These are phyloP conservation scores for Imleria badia DNA, from an alignment of 768 basidiomycete species.

Conservation along the genomic window DNA sequence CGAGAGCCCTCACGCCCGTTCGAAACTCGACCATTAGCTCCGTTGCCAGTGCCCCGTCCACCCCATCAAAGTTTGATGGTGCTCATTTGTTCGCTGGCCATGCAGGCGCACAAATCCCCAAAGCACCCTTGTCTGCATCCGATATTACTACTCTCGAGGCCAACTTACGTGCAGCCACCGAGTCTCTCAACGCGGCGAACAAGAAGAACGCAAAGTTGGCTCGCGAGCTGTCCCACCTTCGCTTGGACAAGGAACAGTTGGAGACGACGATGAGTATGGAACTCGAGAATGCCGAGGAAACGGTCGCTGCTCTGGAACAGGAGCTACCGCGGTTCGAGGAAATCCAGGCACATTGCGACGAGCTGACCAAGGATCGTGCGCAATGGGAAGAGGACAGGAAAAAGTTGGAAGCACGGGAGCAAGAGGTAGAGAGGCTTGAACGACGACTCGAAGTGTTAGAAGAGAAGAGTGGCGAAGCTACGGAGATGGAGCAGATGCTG, in stretches of 20 bases:
- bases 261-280: slow-evolving; percentile 67
- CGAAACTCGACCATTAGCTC: slow-evolving; percentile 54
- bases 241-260: slow-evolving; percentile 66
- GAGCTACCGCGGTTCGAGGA: slow-evolving; percentile 53
- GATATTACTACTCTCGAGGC: slow-evolving; percentile 59
- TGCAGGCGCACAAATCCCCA: slow-evolving; percentile 56
- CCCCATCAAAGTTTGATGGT: slow-evolving; percentile 71
- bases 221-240: slow-evolving; percentile 60
- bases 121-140: slow-evolving; percentile 42
- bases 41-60: slow-evolving; percentile 40
- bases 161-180: slow-evolving; percentile 60
- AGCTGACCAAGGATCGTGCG: slow-evolving; percentile 47
- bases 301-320: slow-evolving; percentile 53
- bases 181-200: slow-evolving; percentile 55
- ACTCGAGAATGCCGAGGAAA: slow-evolving; percentile 65
- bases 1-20: slow-evolving; percentile 54
- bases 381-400: slow-evolving; percentile 51
- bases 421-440: slow-evolving; percentile 40
- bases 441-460: slow-evolving; percentile 44
- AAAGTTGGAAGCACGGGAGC: slow-evolving; percentile 37
- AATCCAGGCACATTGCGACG: slow-evolving; percentile 46
- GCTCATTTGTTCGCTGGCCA: slow-evolving; percentile 86
- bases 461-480: slow-evolving; percentile 40
- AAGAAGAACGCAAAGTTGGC: slow-evolving; percentile 61
- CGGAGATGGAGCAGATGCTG: slow-evolving; percentile 41